Evolutionary conservation across 192 early-diverging fungal species (phyloP), one percentile per base, ranked within the genome.

Genomic region (Backusella sp.): DNA sequence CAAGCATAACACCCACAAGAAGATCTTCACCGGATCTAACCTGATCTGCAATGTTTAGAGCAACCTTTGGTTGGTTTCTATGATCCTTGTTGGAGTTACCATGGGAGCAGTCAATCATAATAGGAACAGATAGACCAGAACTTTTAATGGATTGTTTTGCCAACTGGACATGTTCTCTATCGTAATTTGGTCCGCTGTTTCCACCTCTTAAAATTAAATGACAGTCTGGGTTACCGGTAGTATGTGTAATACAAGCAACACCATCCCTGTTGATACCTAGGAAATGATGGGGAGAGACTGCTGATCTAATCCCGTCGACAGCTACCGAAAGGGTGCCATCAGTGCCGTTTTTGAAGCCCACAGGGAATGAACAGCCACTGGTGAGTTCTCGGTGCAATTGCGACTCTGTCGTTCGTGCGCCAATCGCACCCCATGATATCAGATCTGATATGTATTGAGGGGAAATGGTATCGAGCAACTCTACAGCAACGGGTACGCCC

Each of bases 311-410:
- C 19, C 90, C 93, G 66, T 94, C 92, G 6, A 93, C 80, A 0
- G 93, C 93, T 53, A 94, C 89, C 6, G 77, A 80, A 46, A 90
- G 87, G 72, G 92, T 98, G 26, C 97, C 97, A 77, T 99, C 96
- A 14, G 97, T 99, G 56, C 96, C 94, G 79, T 97, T 98, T 87
- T 99, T 99, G 92, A 99, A 99, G 2, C 97, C 97, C 12, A 99
- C 92, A 12, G 97, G 96, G 88, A 97, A 95, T 42, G 94, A 96
- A 15, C 95, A 90, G 1, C 97, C 97, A 5, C 92, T 94, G 1
- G 97, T 94, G 52, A 99, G 89, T 85, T 99, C 97, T 52, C 97
- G 89, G 81, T 99, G 96, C 41, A 97, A 82, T 77, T 99, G 97
- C 70, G 93, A 96, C 82, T 97, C 96, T 17, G 97, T 99, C 1